Evolutionary conservation across 768 basidiomycete species (phyloP).

Genomic region (Phylloporus arenicola): DNA sequence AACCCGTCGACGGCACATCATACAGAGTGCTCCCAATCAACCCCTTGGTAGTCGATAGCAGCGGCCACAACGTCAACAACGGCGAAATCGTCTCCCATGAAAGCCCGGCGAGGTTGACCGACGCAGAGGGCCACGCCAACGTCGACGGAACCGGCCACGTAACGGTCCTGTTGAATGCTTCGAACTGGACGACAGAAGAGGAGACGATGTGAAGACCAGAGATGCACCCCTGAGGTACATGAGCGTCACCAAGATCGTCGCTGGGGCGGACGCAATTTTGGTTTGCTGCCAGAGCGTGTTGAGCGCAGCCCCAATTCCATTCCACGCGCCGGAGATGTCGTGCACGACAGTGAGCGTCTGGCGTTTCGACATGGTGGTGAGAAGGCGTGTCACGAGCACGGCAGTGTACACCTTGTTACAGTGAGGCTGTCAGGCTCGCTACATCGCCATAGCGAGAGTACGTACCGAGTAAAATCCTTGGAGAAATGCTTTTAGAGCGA

Average conservation of each 20-base stretch:
- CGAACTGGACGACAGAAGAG: conserved; percentile 17
- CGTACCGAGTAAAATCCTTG: conserved; percentile 4
- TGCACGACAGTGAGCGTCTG: conserved; percentile 19
- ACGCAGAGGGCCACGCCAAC: neutral
- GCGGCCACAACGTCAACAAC: neutral
- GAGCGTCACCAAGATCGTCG: neutral
- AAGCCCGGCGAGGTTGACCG: neutral
- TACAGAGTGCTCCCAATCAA: conserved; percentile 12
- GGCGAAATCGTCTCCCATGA: neutral
- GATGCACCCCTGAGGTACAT: conserved; percentile 16
- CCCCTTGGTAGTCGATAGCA: conserved; percentile 7
- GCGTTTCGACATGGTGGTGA: conserved; percentile 5
- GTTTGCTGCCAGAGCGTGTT: conserved; percentile 18
- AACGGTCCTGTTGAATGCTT: conserved; percentile 10
- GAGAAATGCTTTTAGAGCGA: neutral
- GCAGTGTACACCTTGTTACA: conserved; percentile 14
- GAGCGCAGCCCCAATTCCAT: conserved; percentile 20
- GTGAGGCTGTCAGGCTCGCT: neutral
- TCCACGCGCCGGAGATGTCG: conserved; percentile 18
- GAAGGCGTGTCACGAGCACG: conserved; percentile 9
- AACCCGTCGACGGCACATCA: conserved; percentile 9
- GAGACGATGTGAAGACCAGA: conserved; percentile 21
- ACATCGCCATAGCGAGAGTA: neutral
- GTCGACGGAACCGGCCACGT: neutral
- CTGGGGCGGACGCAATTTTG: conserved; percentile 5